Conservation (phyloP, 257 asterid genomes). For the Primulina tabacum region DNA sequence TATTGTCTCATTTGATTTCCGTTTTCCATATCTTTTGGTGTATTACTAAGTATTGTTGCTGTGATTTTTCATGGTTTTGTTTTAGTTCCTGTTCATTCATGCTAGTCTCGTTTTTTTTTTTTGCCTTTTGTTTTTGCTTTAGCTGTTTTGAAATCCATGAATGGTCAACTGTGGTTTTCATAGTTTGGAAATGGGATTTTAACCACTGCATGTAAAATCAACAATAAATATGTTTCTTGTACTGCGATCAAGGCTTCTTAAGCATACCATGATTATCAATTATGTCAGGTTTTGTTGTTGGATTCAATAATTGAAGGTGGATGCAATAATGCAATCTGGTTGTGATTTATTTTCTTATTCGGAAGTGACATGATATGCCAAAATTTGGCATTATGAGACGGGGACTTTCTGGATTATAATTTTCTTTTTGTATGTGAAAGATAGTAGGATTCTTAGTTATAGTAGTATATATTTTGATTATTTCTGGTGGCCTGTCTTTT, state of each 20-base stretch:
- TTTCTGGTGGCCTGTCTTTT: conserved; percentile 52
- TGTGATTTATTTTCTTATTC: background rate
- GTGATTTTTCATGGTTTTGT: background rate
- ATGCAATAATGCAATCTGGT: background rate
- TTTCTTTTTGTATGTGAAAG: conserved; percentile 25
- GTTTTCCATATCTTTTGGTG: conserved; percentile 13
- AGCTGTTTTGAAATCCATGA: background rate
- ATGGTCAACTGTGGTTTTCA: background rate
- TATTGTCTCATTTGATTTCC: conserved; percentile 12
- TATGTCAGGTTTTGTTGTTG: background rate
- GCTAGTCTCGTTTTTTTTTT: background rate
- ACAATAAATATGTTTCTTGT: background rate
- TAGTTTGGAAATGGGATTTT: background rate
- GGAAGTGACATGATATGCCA: conserved; percentile 8
- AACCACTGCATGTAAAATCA: conserved; percentile 11
- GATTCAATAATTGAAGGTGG: background rate
- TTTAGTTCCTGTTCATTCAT: background rate
- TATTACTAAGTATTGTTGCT: conserved; percentile 12
- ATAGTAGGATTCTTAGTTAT: conserved; percentile 38
- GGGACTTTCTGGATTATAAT: background rate
- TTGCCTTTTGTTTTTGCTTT: background rate
- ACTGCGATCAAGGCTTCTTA: conserved; percentile 16
- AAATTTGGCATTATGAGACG: conserved; percentile 11
- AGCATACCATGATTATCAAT: background rate
- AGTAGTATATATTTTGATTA: conserved; percentile 31